These are phyloP conservation scores for Pelargonium cotyledonis DNA, from an alignment of 441 rosid species.

Conservation along the genomic window DNA sequence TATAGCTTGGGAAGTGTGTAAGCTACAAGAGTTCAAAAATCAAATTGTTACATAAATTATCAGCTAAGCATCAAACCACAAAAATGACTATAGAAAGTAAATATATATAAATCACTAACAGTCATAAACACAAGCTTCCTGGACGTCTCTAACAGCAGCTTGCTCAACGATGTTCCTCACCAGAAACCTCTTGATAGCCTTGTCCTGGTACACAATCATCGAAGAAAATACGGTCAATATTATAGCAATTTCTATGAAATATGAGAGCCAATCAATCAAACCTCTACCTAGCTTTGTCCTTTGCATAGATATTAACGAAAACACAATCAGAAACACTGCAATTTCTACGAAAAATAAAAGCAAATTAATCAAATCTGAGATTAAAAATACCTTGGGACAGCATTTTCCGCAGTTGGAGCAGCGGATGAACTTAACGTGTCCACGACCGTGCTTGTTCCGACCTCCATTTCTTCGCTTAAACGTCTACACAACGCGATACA, in stretches of 20 bases:
- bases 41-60: too few species aligned
- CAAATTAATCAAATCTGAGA: background rate
- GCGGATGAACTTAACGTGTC: constrained; percentile 83
- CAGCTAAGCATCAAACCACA: too few species aligned
- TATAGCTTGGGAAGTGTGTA: too few species aligned
- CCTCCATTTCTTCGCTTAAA: constrained; percentile 96
- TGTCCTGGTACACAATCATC: constrained; percentile 39
- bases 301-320: too few species aligned
- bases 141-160: constrained; percentile 47
- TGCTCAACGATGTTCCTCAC: constrained; percentile 96
- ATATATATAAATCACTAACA: too few species aligned
- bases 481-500: constrained; percentile 35
- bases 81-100: too few species aligned
- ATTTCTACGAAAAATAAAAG: background rate
- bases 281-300: too few species aligned
- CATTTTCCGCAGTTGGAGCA: constrained; percentile 97
- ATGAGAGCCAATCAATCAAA: too few species aligned
- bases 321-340: too few species aligned
- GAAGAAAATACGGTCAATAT: background rate
- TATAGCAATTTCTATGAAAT: too few species aligned
- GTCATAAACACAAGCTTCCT: too few species aligned
- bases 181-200: constrained; percentile 84
- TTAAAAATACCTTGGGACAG: constrained; percentile 58
- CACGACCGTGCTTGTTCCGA: constrained; percentile 95
- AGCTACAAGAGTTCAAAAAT: too few species aligned